These are phyloP conservation scores for Leccinum subgranulosum DNA, from an alignment of 768 basidiomycete species.

Conservation along the genomic window DNA sequence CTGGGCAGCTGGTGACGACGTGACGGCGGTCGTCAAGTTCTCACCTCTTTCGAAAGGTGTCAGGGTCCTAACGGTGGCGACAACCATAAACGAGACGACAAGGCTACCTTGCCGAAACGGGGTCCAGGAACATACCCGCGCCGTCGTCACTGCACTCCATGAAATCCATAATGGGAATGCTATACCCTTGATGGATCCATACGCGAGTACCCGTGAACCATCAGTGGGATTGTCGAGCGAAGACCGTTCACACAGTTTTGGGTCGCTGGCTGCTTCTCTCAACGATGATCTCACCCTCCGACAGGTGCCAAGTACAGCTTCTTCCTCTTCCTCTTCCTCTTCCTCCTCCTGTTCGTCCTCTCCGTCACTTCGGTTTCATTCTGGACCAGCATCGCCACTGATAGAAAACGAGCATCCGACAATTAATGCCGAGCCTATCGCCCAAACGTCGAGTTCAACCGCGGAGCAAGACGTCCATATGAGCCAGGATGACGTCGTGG, in stretches of 20 bases:
- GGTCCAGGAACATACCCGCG: conserved; percentile 56
- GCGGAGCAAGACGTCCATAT: conserved; percentile 21
- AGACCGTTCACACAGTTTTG: conserved; percentile 12
- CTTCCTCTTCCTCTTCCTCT: background rate
- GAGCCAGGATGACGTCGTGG: conserved; percentile 49
- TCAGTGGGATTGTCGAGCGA: conserved; percentile 17
- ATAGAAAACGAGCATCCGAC: background rate
- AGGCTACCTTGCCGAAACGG: conserved; percentile 56
- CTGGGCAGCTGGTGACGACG: conserved; percentile 85
- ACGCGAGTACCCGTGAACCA: background rate
- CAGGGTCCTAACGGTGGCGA: conserved; percentile 60
- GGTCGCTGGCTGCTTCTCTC: conserved; percentile 7
- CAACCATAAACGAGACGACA: conserved; percentile 70
- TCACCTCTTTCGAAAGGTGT: conserved; percentile 85
- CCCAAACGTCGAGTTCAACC: conserved; percentile 2
- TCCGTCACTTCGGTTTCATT: conserved; percentile 12
- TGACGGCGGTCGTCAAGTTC: conserved; percentile 83
- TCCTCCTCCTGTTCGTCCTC: conserved; percentile 2
- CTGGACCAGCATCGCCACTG: background rate
- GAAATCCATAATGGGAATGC: conserved; percentile 63
- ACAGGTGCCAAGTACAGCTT: conserved; percentile 12
- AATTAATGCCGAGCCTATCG: conserved; percentile 6
- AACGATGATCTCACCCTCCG: conserved; percentile 12
- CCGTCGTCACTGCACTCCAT: conserved; percentile 62
- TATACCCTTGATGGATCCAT: conserved; percentile 29